Evolutionary conservation across 1,284 basidiomycete species (phyloP).

Genomic region (Exobasidium cylindrosporum): DNA sequence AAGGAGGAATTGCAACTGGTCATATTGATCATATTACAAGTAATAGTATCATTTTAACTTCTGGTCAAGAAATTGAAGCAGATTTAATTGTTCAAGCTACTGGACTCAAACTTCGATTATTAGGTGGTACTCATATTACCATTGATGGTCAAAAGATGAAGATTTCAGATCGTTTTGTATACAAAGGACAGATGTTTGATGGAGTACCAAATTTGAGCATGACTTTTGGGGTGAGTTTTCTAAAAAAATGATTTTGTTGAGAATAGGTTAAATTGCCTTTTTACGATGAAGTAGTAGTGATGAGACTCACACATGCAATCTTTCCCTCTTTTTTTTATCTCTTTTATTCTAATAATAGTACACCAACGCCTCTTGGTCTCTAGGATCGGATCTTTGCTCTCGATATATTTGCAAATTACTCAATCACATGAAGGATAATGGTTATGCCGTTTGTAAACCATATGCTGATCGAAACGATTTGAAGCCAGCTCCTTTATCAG

Average conservation of each 20-base stretch:
- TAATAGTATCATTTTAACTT: conserved; percentile 43
- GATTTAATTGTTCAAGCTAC: conserved; percentile 55
- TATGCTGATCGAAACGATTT: conserved; percentile 14
- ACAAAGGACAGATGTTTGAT: conserved; percentile 51
- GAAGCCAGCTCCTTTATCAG: conserved; percentile 33
- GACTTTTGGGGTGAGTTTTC: too few species aligned
- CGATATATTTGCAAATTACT: conserved; percentile 41
- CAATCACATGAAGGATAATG: conserved; percentile 32
- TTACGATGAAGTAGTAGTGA: too few species aligned
- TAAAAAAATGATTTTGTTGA: too few species aligned
- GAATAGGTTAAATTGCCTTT: too few species aligned
- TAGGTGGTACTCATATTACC: conserved; percentile 33
- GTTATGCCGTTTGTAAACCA: conserved; percentile 14
- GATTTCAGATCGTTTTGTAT: conserved; percentile 35
- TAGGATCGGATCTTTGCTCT: conserved; percentile 15
- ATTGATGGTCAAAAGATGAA: conserved; percentile 41
- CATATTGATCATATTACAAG: conserved; percentile 47
- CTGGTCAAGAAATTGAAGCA: conserved; percentile 43
- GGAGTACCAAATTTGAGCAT: conserved; percentile 30
- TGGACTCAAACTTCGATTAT: conserved; percentile 46
- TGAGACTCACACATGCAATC: too few species aligned
- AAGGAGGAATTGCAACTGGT: conserved; percentile 50
- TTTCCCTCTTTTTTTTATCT: too few species aligned
- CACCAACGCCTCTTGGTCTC: conserved; percentile 5
- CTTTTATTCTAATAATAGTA: too few species aligned